Percentiles rank a stretch among this genome's conserved stretches.
Evolutionary conservation across 257 asterid species (phyloP).

Genomic region (Ilex asprella): DNA sequence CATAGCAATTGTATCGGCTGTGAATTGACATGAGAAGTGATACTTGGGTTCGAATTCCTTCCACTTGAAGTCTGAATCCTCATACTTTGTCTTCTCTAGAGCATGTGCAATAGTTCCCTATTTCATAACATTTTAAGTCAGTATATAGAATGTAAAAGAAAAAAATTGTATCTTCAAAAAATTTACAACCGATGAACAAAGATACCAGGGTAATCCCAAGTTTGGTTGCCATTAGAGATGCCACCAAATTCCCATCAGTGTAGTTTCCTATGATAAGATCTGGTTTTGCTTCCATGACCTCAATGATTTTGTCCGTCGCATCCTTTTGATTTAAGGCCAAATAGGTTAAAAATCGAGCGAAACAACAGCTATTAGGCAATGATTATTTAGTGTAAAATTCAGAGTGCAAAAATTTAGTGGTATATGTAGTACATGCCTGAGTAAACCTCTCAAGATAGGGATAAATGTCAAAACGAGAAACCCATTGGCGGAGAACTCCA

Average conservation of each 20-base stretch:
- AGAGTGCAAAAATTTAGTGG: neutral
- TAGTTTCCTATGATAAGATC: conserved; percentile 85
- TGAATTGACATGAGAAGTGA: conserved; percentile 85
- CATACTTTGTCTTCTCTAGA: conserved; percentile 89
- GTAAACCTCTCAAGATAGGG: conserved; percentile 81
- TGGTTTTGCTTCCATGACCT: conserved; percentile 86
- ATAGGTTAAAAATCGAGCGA: no score
- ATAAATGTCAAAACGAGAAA: conserved; percentile 78
- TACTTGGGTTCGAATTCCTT: conserved; percentile 73
- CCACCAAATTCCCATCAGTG: conserved; percentile 89
- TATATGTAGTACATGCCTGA: conserved; percentile 39
- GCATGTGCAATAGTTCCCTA: conserved; percentile 97
- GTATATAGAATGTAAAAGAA: neutral
- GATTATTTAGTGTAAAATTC: no score
- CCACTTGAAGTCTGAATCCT: conserved; percentile 83
- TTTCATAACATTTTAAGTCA: conserved; percentile 9
- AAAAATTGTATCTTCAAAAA: no score
- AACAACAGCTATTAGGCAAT: neutral
- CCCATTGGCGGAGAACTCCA: conserved; percentile 75
- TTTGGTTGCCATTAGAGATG: conserved; percentile 86
- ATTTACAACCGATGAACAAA: neutral
- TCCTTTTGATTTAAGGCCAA: conserved; percentile 32
- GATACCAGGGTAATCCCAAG: conserved; percentile 83
- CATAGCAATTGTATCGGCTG: conserved; percentile 92
- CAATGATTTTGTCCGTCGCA: conserved; percentile 54